Base-by-base conservation (phyloP, 23 red algal genomes). In the Pyropia yezoensis region DNA sequence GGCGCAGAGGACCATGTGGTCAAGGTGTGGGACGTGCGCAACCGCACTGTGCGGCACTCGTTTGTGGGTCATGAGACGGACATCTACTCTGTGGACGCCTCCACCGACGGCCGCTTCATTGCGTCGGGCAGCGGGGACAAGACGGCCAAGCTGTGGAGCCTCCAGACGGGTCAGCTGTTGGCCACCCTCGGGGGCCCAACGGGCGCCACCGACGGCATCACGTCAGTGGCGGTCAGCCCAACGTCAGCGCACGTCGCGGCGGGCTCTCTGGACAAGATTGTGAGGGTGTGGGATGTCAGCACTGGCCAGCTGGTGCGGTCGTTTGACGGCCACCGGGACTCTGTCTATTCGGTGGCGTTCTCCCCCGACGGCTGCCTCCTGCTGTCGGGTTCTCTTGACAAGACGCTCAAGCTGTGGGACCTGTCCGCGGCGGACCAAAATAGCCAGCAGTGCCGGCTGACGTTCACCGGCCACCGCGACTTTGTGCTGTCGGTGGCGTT, bases 281-380 rank as follows among this genome's bases (percentile, higher is more conserved):
- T 95, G 33, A 49, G 90, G 33, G 90, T 95, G 52, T 95, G 82
- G 82, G 90, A 95, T 24, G 90, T 95, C 33, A 81, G 80, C 29
- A 75, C 81, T 11, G 57, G 67, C 18, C 63, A 77, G 20, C 14
- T 95, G 1, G 82, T 95, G 27, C 67, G 83, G 30, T 54, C 63
- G 57, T 83, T 95, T 64, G 82, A 81, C 22, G 82, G 83, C 3
- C 90, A 95, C 59, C 63, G 75, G 27, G 90, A 95, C 61, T 95
- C 90, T 52, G 90, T 95, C 33, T 95, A 95, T 54, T 86, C 90
- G 16, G 90, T 95, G 19, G 90, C 90, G 14, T 95, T 95, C 71
- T 95, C 90, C 17, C 82, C 77, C 20, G 90, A 95, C 55, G 81
- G 90, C 26, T 55, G 82, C 32, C 26, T 76, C 49, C 33, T 95